Percentiles rank a stretch among this genome's conserved stretches.
phyloP scores from a whole-genome alignment of 208 protist species.

The Leptomonas pyrrhocoris region DNA sequence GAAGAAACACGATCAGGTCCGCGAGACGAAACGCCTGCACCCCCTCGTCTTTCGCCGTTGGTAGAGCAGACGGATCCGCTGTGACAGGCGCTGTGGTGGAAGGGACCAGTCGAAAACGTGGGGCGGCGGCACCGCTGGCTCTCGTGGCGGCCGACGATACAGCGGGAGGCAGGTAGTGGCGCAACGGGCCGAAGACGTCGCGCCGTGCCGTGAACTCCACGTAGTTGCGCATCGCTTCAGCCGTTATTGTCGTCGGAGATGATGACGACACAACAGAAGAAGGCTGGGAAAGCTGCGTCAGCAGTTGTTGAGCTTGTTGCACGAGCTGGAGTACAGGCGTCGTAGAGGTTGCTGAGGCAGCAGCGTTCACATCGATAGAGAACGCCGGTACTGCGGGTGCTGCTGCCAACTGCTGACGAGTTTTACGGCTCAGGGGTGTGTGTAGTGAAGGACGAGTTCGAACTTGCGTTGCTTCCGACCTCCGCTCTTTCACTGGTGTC shows the following conservation, averaged over 20 bases:
- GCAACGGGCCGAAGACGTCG: constrained; percentile 38
- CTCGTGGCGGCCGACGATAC: background rate
- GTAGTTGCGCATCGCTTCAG: constrained; percentile 8
- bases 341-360: background rate
- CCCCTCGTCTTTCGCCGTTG: background rate
- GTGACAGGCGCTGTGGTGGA: background rate
- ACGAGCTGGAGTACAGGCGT: background rate
- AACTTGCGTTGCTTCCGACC: too few relatives aligned
- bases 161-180: background rate
- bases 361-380: background rate
- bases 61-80: too few relatives aligned
- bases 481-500: too few relatives aligned
- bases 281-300: background rate
- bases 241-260: background rate
- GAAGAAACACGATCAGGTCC: constrained; percentile 53
- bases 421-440: too few relatives aligned
- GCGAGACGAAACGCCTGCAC: constrained; percentile 32
- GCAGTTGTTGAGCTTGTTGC: constrained; percentile 8
- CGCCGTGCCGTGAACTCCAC: constrained; percentile 18
- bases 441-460: too few relatives aligned
- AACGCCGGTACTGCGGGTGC: too few relatives aligned
- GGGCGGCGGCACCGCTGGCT: background rate
- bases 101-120: background rate
- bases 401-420: too few relatives aligned
- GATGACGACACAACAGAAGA: background rate